Conservation (phyloP, 2,329 filamentous ascomycete species). For the Stagonosporopsis cucurbitacearum region DNA sequence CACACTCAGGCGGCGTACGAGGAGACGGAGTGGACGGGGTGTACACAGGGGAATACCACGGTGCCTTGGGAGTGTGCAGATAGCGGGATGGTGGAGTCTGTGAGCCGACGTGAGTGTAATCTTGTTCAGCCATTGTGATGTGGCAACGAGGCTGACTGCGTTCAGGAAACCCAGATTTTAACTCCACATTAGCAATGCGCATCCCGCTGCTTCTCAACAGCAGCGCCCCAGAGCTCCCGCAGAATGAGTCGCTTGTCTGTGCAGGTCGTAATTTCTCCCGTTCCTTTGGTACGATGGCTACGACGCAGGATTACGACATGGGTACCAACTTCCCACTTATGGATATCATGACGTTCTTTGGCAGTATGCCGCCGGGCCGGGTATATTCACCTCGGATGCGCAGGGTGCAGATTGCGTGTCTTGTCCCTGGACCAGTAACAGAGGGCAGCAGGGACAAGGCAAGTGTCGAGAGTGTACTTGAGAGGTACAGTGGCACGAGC, state of each 20-base stretch:
- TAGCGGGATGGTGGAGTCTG: slow-evolving; percentile 3
- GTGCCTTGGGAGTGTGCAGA: slow-evolving; percentile 11
- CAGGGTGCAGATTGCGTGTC: slow-evolving; percentile 7
- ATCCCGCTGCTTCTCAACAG: neutral
- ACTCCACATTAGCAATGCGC: neutral
- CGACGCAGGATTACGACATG: slow-evolving; percentile 8
- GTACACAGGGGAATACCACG: neutral
- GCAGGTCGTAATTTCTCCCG: neutral
- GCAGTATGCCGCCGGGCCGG: neutral
- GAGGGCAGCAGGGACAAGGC: slow-evolving; percentile 1
- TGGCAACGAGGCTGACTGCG: neutral
- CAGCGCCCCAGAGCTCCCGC: neutral
- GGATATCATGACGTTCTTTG: slow-evolving; percentile 13
- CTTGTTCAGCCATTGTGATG: neutral
- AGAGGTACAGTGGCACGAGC: neutral
- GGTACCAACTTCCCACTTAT: slow-evolving; percentile 3
- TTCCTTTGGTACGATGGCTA: neutral
- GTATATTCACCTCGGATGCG: neutral
- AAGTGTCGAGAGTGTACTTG: slow-evolving; percentile 1
- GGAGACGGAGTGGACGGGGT: neutral
- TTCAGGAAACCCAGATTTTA: slow-evolving; percentile 3
- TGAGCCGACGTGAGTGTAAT: neutral
- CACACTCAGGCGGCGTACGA: neutral
- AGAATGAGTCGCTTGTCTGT: neutral
- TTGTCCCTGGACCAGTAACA: neutral